Base-by-base conservation (phyloP, 2,329 filamentous ascomycete genomes). In the Penicillium oxalicum region DNA sequence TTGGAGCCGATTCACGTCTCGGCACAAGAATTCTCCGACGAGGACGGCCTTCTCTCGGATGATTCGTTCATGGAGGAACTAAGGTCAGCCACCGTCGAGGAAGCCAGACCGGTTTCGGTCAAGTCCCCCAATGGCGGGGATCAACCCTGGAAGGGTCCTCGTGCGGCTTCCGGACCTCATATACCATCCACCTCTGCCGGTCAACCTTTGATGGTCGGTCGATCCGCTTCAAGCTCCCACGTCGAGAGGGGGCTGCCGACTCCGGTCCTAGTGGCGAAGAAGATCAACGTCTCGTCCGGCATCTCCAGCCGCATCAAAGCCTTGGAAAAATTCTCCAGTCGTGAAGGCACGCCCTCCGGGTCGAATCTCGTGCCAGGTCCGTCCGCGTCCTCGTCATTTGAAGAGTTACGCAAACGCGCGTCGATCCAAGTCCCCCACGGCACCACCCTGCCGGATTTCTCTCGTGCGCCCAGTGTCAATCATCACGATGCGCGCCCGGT, bases 301-400 rank as follows among this genome's bases (percentile, higher is more conserved):
- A 96, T 98, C 52, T 94, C 91, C 3, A 88, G 91, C 66, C 85
- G 93, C 37, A 97, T 97, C 67, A 94, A 95, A 69, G 90, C 91
- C 5, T 75, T 98, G 45, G 88, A 95, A 64, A 91, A 89, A 67
- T 78, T 93, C 47, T 77, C 76, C 3, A 74, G 56, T 78, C 84
- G 50, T 70, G 59, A 65, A 49, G 60, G 68, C 56, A 53, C 67
- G 39, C 58, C 65, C 8, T 54, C 54, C 54, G 62, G 46, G 61
- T 47, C 61, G 28, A 46, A 47, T 56, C 51, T 61, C 57, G 50
- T 68, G 25, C 73, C 77, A 3, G 74, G 76, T 5, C 75, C 81
- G 6, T 73, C 80, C 2, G 80, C 84, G 61, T 80, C 83, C 56
- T 77, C 81, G 1, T 64, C 71, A 40, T 69, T 83, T 79, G 49